These are phyloP conservation scores for Rhizopus stolonifer DNA, from an alignment of 371 early-diverging fungal species.

Conservation along the genomic window DNA sequence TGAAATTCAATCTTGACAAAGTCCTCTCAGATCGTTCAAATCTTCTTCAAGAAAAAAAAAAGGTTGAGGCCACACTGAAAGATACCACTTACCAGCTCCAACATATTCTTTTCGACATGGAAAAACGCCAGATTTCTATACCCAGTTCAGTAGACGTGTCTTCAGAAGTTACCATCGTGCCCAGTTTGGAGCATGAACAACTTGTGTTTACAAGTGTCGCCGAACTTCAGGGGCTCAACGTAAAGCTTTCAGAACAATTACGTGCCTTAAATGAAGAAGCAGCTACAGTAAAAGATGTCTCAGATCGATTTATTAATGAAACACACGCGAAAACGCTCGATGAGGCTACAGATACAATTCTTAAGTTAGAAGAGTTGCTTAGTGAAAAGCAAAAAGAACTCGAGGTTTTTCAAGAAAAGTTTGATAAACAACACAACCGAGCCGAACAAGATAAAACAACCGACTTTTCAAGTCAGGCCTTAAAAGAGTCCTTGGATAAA, in stretches of 20 bases:
- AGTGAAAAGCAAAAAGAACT: background rate
- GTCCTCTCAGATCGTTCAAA: background rate
- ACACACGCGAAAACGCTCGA: background rate
- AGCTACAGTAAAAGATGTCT: background rate
- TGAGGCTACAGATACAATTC: background rate
- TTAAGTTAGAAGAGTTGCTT: background rate
- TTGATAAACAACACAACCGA: background rate
- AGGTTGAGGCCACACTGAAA: conserved; percentile 10
- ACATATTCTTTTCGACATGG: conserved; percentile 12
- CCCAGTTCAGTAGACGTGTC: background rate
- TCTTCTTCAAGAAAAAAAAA: background rate
- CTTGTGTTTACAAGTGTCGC: conserved; percentile 16
- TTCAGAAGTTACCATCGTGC: background rate
- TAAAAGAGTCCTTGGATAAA: background rate
- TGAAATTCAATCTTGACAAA: background rate
- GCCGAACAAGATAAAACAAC: background rate
- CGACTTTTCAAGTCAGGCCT: background rate
- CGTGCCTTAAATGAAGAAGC: background rate
- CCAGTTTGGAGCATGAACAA: conserved; percentile 3
- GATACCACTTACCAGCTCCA: conserved; percentile 22
- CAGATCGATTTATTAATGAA: background rate
- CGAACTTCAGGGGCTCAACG: conserved; percentile 14
- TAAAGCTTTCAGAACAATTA: background rate
- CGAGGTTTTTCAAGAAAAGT: background rate
- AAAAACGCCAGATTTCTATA: conserved; percentile 13